Evolutionary conservation across 345 rosid genomes (phyloP), one percentile per base, ranked within the genome.

Genomic region (Eucalyptus caleyi): DNA sequence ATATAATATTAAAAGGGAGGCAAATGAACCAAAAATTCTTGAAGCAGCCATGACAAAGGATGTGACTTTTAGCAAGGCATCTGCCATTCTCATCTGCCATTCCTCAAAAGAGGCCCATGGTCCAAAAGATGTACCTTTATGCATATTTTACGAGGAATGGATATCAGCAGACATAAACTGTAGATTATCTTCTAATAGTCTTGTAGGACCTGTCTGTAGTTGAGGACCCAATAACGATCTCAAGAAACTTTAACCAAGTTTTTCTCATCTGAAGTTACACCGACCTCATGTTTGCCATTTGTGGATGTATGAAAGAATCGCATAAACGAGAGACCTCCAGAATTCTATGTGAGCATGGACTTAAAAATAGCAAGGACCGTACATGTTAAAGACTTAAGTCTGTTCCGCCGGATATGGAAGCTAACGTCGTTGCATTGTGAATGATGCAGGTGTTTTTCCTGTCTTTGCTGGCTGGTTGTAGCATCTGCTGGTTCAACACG

Each of bases 401-500:
- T 3, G 15, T 40, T 77, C 85, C 9, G 47, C 47, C 8, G 4
- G 27, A 77, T 14, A 3, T 40, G 47, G 85, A 77, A 77, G 85
- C 47, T 77, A 77, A 77, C 13, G 85, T 40, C 5, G 16, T 40
- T 40, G 47, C 47, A 77, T 40, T 77, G 45, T 37, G 45, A 54
- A 77, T 85, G 32, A 90, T 91, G 92, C 94, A 96, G 96, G 97
- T 96, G 27, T 97, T 96, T 91, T 87, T 96, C n/a, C 93, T 95
- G 37, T 95, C 97, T 87, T 93, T 96, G 92, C 72, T 94, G 83
- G 96, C 97, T 53, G 98, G 99, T 80, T 96, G 97, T 89, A 97
- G 98, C 90, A 96, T 97, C 51, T 93, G 97, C 91, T 97, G 98
- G 99, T 97, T 97, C 96, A 97, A 97, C 94, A 97, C 98, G 16